Percentiles rank a stretch among this genome's conserved stretches.
Evolutionary conservation across 495 filamentous ascomycete genomes (phyloP).

Genomic region (Aspergillus haitiensis): DNA sequence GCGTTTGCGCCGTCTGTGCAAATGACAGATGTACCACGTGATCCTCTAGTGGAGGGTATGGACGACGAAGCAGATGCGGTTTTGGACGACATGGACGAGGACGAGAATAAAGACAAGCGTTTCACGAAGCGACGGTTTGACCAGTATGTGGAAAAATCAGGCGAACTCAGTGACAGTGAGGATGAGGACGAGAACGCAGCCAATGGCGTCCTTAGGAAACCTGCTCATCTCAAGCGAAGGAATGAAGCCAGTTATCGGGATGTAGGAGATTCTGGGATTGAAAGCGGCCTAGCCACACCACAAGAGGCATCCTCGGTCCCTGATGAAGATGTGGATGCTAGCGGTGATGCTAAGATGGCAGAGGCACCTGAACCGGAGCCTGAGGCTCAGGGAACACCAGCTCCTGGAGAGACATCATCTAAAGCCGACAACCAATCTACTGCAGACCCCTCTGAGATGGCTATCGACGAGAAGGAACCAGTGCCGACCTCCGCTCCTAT

Average conservation of each 20-base stretch:
- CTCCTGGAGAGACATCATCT: slow-evolving; percentile 25
- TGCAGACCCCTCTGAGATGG: slow-evolving; percentile 40
- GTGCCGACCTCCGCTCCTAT: slow-evolving; percentile 28
- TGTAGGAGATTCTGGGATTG: slow-evolving; percentile 62
- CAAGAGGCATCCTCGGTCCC: slow-evolving; percentile 49
- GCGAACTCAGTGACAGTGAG: slow-evolving; percentile 81
- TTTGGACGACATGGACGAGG: slow-evolving; percentile 85
- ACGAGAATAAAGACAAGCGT: slow-evolving; percentile 82
- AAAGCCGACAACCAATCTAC: slow-evolving; percentile 42
- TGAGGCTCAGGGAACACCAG: slow-evolving; percentile 29
- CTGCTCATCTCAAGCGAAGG: slow-evolving; percentile 57
- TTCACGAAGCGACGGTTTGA: slow-evolving; percentile 85
- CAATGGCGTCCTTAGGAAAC: slow-evolving; percentile 68
- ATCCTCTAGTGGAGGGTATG: slow-evolving; percentile 62
- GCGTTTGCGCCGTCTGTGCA: slow-evolving; percentile 89
- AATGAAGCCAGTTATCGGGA: slow-evolving; percentile 73
- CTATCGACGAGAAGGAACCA: slow-evolving; percentile 45
- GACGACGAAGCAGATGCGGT: slow-evolving; percentile 86
- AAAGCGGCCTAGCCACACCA: slow-evolving; percentile 60
- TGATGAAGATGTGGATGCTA: slow-evolving; percentile 51
- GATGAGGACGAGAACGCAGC: slow-evolving; percentile 79
- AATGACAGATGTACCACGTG: slow-evolving; percentile 89
- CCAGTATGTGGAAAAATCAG: slow-evolving; percentile 66
- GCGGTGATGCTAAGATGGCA: slow-evolving; percentile 49
- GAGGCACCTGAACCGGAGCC: slow-evolving; percentile 50